A percentile compares a stretch with the other conserved stretches of the same genome.
Evolutionary conservation across 208 protist genomes (phyloP).

Genomic region (Leishmania guyanensis): DNA sequence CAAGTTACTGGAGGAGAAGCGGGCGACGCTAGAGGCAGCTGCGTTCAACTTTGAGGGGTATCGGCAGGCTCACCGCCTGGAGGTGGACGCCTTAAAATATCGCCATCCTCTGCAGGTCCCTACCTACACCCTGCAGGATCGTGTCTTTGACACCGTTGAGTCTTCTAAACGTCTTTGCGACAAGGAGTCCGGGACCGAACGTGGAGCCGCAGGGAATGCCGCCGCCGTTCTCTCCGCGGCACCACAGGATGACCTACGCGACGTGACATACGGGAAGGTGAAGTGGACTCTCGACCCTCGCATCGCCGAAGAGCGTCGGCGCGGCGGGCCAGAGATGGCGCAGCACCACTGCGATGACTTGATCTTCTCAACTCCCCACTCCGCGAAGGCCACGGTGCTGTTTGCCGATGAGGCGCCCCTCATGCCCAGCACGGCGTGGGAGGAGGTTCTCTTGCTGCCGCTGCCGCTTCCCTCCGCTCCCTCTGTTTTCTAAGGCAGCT

Average conservation of each 20-base stretch:
- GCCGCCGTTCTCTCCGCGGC: not conserved
- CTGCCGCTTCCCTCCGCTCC: constrained; percentile 77
- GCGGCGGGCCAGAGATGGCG: constrained; percentile 63
- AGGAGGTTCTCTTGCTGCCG: constrained; percentile 49
- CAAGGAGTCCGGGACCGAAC: not conserved
- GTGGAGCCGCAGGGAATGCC: not conserved
- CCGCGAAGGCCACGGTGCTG: constrained; percentile 40
- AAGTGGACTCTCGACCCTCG: constrained; percentile 55
- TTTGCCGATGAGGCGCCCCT: constrained; percentile 39
- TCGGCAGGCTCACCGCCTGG: constrained; percentile 51
- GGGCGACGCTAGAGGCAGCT: constrained; percentile 31
- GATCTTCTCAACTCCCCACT: constrained; percentile 35
- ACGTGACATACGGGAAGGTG: constrained; percentile 60
- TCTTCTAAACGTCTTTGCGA: constrained; percentile 14
- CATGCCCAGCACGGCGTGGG: constrained; percentile 12
- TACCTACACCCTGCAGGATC: constrained; percentile 46
- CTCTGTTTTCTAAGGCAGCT: constrained; percentile 61
- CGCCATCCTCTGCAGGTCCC: constrained; percentile 59
- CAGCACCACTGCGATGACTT: constrained; percentile 60
- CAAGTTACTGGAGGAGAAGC: constrained; percentile 51
- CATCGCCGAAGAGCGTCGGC: constrained; percentile 72
- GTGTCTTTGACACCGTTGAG: constrained; percentile 46
- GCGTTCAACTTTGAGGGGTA: constrained; percentile 65
- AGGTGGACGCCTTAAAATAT: constrained; percentile 69
- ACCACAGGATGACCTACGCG: constrained; percentile 63